phyloP scores from a whole-genome alignment of 2,329 filamentous ascomycete genomes.

The Sclerotinia trifoliorum region DNA sequence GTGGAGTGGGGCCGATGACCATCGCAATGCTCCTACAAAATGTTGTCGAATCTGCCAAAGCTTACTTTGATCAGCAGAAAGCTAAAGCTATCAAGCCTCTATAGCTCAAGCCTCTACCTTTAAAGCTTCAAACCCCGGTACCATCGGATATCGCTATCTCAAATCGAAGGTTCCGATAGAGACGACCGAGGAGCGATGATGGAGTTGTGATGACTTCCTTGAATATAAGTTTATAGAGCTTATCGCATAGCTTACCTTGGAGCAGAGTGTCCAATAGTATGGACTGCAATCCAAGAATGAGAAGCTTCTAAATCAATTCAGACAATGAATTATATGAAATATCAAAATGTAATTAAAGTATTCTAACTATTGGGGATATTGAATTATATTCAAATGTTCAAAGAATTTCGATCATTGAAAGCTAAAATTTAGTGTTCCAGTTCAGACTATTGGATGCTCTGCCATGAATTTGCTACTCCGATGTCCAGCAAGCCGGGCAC shows the following conservation, averaged over 20 bases:
- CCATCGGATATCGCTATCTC: slow-evolving; percentile 97
- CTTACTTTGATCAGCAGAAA: slow-evolving; percentile 81
- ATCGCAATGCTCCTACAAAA: slow-evolving; percentile 98
- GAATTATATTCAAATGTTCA: no score
- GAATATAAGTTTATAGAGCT: background rate
- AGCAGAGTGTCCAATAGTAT: no score
- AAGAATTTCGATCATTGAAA: no score
- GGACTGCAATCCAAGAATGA: no score
- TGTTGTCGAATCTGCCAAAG: slow-evolving; percentile 80
- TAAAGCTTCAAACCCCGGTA: slow-evolving; percentile 76
- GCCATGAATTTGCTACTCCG: background rate
- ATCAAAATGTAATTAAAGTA: no score
- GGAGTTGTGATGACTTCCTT: background rate
- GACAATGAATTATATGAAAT: no score
- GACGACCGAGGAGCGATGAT: background rate
- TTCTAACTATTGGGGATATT: no score
- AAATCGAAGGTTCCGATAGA: slow-evolving; percentile 30
- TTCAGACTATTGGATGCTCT: background rate
- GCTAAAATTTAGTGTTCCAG: no score
- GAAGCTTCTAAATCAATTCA: no score
- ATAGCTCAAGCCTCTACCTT: slow-evolving; percentile 78
- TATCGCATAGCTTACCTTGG: background rate
- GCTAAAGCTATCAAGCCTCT: slow-evolving; percentile 75
- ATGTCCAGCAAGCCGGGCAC: background rate
- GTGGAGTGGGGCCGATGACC: slow-evolving; percentile 97